These are phyloP conservation scores for Trametes sanguinea DNA, from an alignment of 768 basidiomycete genomes.

Conservation along the genomic window DNA sequence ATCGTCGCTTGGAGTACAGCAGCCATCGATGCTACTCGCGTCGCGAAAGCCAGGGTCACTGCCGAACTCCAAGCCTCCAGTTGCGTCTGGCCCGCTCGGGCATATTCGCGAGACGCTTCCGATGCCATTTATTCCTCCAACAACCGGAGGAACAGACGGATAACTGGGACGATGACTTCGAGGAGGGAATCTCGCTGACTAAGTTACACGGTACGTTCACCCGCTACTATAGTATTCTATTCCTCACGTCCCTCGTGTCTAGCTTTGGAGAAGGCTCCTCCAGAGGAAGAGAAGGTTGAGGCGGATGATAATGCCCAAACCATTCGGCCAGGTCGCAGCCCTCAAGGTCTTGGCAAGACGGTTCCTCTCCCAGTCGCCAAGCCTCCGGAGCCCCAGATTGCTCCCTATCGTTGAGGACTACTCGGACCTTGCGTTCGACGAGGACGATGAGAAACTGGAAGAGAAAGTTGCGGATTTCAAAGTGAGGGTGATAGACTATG, in stretches of 20 bases:
- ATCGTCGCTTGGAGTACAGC: conserved; percentile 10
- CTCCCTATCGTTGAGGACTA: conserved; percentile 86
- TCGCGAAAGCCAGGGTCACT: conserved; percentile 19
- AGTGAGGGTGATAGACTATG: conserved; percentile 41
- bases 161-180: conserved; percentile 99
- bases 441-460: conserved; percentile 68
- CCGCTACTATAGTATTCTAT: not conserved
- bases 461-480: conserved; percentile 86
- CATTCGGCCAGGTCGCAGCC: conserved; percentile 75
- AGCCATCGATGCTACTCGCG: conserved; percentile 17
- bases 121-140: conserved; percentile 61
- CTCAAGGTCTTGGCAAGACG: conserved; percentile 44
- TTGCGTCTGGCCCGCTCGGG: conserved; percentile 25
- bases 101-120: conserved; percentile 45
- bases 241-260: not conserved
- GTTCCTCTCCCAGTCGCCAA: conserved; percentile 52
- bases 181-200: conserved; percentile 85
- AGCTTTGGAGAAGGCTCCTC: conserved; percentile 64
- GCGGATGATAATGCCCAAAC: conserved; percentile 79
- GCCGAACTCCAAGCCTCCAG: conserved; percentile 22
- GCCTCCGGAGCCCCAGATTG: conserved; percentile 61
- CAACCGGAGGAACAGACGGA: conserved; percentile 86
- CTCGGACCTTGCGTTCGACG: conserved; percentile 82
- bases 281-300: conserved; percentile 56
- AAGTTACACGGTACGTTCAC: conserved; percentile 65